Evolutionary conservation across 2,329 filamentous ascomycete genomes (phyloP).

Genomic region (Arthrobotrys iridis): DNA sequence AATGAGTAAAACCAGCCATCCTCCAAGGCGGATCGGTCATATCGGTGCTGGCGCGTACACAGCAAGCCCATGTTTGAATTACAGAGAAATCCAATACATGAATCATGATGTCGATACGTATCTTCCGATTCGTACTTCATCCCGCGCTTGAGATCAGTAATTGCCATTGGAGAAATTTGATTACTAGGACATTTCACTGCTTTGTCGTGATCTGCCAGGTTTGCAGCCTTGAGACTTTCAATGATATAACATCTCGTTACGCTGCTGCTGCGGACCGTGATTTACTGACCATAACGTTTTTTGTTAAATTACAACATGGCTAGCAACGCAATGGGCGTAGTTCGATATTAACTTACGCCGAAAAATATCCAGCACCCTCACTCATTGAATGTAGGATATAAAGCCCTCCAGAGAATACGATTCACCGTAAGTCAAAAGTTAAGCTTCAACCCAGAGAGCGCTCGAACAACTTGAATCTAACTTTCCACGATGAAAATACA

Average conservation of each 20-base stretch:
- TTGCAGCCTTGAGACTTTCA: slow-evolving; percentile 1
- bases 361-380: background rate
- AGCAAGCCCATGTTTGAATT: background rate
- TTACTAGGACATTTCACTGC: background rate
- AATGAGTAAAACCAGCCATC: background rate
- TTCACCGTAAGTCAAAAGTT: background rate
- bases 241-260: slow-evolving; percentile 23
- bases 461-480: background rate
- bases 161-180: background rate
- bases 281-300: slow-evolving; percentile 35
- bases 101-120: background rate
- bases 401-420: background rate
- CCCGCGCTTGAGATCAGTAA: background rate
- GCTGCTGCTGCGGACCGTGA: slow-evolving; percentile 17
- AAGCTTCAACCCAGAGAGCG: background rate
- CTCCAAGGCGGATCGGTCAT: slow-evolving; percentile 13
- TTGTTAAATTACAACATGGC: background rate
- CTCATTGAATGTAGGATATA: background rate
- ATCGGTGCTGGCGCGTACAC: too few relatives aligned
- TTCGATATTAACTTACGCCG: background rate
- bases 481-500: slow-evolving; percentile 13
- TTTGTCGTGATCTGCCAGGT: background rate
- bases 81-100: background rate
- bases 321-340: background rate
- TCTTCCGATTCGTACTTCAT: background rate